Evolutionary conservation across 2,329 filamentous ascomycete species (phyloP), one percentile per base, ranked within the genome.

Genomic region (Verruconis gallopava): DNA sequence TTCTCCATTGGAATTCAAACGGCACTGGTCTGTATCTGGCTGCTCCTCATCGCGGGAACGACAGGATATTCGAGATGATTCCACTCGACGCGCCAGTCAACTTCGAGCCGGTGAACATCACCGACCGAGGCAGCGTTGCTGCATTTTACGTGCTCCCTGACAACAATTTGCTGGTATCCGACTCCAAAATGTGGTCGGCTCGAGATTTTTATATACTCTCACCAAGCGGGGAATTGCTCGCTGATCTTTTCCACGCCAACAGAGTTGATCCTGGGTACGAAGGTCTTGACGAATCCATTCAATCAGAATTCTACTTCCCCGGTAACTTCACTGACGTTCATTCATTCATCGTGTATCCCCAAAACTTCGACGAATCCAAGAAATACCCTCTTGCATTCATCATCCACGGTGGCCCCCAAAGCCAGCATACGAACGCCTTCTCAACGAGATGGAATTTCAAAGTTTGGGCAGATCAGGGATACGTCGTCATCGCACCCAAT

Each of bases 391-490:
- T 93, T 3, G 75, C 81, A 2, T 79, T 85, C 55, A 64, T 88
- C 34, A 82, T 93, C 48, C 85, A 93, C 53, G 85, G 85, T 42
- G 85, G 85, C 0, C 85, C 85, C 0, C 83, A 91, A 57, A 75
- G 78, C 18, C 75, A 81, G 0, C 88, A 82, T 79, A 64, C 59
- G 21, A 80, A 91, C 52, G 67, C 71, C 21, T 93, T 85, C 83
- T 81, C 73, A 56, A 85, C 79, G 2, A 70, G 85, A 15, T 93
- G 85, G 85, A 93, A 93, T 55, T 80, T 82, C 2, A 83, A 82
- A 45, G 72, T 89, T 9, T 93, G 85, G 54, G 85, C 85, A 3
- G 85, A 93, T 57, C 83, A 89, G 61, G 85, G 85, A 36, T 93
- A 91, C 55, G 72, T 93, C 3, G 83, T 81, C 17, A 76, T 93